Evolutionary conservation across 345 rosid genomes (phyloP).

Genomic region (Aethionema arabicum): DNA sequence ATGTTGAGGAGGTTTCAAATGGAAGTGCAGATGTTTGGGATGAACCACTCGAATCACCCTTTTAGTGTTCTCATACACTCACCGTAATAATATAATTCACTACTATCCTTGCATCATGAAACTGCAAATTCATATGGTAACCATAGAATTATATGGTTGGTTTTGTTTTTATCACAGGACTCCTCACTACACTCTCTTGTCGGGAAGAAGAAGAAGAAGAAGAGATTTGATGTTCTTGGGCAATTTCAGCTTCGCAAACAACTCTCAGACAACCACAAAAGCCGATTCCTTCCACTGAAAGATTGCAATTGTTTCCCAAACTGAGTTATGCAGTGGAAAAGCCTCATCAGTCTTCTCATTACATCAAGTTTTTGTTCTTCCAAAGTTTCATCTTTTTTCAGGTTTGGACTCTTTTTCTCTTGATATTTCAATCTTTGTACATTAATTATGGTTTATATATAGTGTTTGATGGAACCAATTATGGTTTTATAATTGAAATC

Average conservation of each 20-base stretch:
- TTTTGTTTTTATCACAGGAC: neutral
- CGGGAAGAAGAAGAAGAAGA: neutral
- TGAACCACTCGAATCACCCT: slow-evolving; percentile 66
- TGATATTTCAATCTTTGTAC: slow-evolving; percentile 16
- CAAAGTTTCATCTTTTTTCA: slow-evolving; percentile 8
- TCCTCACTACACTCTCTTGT: neutral
- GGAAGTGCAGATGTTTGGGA: slow-evolving; percentile 76
- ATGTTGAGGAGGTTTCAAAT: slow-evolving; percentile 71
- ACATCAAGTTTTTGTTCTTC: slow-evolving; percentile 16
- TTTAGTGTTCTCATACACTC: slow-evolving; percentile 31
- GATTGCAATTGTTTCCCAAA: neutral
- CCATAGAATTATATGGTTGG: too few relatives aligned
- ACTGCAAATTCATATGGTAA: neutral
- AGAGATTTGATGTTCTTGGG: slow-evolving; percentile 5
- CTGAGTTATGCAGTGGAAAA: neutral
- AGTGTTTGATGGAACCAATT: slow-evolving; percentile 28
- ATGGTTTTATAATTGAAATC: neutral
- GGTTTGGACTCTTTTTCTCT: slow-evolving; percentile 15
- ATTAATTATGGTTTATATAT: slow-evolving; percentile 27
- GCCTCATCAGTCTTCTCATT: neutral
- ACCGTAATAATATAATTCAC: neutral
- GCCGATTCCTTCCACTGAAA: neutral
- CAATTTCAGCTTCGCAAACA: slow-evolving; percentile 5
- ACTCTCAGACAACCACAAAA: slow-evolving; percentile 8
- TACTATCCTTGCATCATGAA: neutral